Conservation (phyloP, 345 rosid species). For the Eucalyptus sp. region DNA sequence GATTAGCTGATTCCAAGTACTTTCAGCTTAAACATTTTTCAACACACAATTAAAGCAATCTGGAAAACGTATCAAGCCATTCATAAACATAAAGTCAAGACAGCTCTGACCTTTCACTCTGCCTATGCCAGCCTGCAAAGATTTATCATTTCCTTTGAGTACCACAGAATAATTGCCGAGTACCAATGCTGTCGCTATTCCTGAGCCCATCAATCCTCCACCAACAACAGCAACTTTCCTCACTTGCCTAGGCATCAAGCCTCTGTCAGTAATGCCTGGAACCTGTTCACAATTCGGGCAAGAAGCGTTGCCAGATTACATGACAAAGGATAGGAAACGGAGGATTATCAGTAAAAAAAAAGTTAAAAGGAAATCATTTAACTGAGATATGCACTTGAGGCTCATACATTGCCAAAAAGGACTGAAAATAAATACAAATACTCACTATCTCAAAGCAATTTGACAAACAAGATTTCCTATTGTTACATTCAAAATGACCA, state of each 20-base stretch:
- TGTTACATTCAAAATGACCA: neutral
- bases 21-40: neutral
- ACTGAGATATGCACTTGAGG: neutral
- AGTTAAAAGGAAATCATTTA: neutral
- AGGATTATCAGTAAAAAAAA: neutral
- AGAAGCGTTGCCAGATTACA: neutral
- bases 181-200: conserved; percentile 87
- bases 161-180: conserved; percentile 74
- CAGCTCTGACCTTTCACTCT: conserved; percentile 70
- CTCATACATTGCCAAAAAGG: neutral
- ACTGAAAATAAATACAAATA: neutral
- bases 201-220: conserved; percentile 98
- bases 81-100: neutral
- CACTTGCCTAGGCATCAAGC: conserved; percentile 59
- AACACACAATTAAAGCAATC: neutral
- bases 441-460: neutral
- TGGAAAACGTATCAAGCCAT: neutral
- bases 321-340: neutral
- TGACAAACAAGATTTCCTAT: neutral
- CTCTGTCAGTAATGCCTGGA: conserved; percentile 81
- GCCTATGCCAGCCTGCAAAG: conserved; percentile 74
- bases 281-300: conserved; percentile 25
- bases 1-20: conserved; percentile 44
- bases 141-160: conserved; percentile 80
- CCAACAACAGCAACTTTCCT: conserved; percentile 85